These are phyloP conservation scores for Gossypium longicalyx DNA, from an alignment of 345 rosid genomes.

Conservation along the genomic window DNA sequence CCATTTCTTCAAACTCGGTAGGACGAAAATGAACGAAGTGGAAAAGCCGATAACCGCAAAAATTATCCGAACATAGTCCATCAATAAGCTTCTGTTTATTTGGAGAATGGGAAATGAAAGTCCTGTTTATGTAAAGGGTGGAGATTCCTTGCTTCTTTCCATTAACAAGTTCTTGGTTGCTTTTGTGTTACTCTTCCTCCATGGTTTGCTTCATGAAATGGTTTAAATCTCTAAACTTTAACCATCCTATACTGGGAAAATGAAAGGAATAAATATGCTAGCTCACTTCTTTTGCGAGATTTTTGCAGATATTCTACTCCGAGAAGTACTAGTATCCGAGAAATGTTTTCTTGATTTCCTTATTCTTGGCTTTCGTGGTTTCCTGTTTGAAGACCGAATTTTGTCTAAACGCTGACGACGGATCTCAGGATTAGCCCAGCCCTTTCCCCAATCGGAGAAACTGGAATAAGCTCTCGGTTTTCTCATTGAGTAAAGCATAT, in stretches of 20 bases:
- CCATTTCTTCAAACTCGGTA: constrained; percentile 35
- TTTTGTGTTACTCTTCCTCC: background rate
- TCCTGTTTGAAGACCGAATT: constrained; percentile 19
- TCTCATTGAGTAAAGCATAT: constrained; percentile 56
- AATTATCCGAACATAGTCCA: constrained; percentile 31
- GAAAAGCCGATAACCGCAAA: constrained; percentile 45
- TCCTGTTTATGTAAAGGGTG: background rate
- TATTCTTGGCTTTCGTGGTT: constrained; percentile 13
- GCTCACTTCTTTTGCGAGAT: constrained; percentile 20
- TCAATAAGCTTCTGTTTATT: background rate
- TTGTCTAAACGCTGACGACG: constrained; percentile 52
- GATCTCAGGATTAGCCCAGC: constrained; percentile 92
- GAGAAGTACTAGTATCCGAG: constrained; percentile 30
- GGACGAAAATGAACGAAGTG: constrained; percentile 29
- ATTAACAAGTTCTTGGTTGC: background rate
- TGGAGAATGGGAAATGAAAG: background rate
- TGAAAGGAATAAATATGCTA: background rate
- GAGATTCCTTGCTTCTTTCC: constrained; percentile 23
- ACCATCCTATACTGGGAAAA: background rate
- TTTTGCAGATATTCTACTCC: constrained; percentile 50
- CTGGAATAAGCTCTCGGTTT: constrained; percentile 35
- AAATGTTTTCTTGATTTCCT: constrained; percentile 24
- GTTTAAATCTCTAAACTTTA: background rate
- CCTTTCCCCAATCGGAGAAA: constrained; percentile 75
- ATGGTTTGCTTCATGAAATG: constrained; percentile 7